Evolutionary conservation across 164 flowering plant species (phyloP).

Genomic region (Vitis labrusca): DNA sequence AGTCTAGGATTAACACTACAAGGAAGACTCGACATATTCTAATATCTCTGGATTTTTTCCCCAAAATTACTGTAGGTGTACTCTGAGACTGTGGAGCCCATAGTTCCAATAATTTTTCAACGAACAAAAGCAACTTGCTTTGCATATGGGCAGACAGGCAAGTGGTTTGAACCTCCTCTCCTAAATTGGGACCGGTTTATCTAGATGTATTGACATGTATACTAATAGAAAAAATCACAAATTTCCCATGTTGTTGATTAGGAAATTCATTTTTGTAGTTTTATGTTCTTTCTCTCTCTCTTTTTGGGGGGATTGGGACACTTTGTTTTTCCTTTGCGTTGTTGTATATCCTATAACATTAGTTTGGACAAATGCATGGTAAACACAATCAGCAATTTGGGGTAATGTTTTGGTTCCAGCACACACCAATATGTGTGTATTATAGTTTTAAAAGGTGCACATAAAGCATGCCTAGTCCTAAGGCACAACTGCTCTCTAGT

Average conservation of each 20-base stretch:
- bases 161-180: constrained; percentile 7
- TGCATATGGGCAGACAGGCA: constrained; percentile 99
- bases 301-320: background rate
- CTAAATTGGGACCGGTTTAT: background rate
- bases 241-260: background rate
- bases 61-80: constrained; percentile 53
- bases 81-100: constrained; percentile 82
- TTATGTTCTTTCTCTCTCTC: background rate
- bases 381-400: no score
- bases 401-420: no score
- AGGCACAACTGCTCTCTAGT: no score
- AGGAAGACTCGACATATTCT: background rate
- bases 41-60: background rate
- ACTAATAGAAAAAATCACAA: background rate
- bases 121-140: constrained; percentile 96
- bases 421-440: no score
- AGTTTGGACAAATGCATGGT: no score
- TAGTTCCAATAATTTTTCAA: constrained; percentile 84
- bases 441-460: no score
- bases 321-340: background rate
- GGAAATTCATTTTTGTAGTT: background rate
- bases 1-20: background rate
- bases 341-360: no score
- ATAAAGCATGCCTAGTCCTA: no score
- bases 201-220: no score